phyloP scores from a whole-genome alignment of 106 monocot species.

The Triglochin maritima region DNA sequence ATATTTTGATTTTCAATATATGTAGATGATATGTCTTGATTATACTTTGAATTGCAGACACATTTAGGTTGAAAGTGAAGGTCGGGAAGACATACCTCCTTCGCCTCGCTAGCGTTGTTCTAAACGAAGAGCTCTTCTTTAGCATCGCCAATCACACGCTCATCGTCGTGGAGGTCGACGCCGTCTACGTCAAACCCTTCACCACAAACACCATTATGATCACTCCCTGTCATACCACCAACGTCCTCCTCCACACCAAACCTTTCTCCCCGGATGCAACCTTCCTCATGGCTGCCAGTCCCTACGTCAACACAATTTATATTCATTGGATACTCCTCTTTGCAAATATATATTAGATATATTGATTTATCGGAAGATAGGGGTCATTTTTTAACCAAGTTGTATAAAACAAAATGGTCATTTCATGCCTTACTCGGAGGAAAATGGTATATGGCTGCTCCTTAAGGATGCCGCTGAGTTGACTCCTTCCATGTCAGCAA shows the following conservation, averaged over 20 bases:
- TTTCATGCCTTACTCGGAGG: no score
- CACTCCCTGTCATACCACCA: conserved; percentile 7
- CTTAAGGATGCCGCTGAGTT: no score
- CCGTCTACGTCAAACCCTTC: conserved; percentile 1
- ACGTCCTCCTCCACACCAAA: conserved; percentile 4
- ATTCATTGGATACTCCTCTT: no score
- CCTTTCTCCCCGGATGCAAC: conserved; percentile 7
- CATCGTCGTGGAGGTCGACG: conserved; percentile 9
- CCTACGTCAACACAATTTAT: conserved; percentile 17
- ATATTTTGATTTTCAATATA: no score
- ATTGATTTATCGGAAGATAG: no score
- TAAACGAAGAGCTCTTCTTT: conserved; percentile 10
- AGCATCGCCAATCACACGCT: background rate
- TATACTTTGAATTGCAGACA: no score
- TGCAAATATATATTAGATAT: no score
- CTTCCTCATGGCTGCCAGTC: conserved; percentile 24
- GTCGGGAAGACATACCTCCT: conserved; percentile 4
- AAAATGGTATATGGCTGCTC: no score
- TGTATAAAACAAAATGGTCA: no score
- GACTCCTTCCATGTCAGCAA: no score
- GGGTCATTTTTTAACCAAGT: no score
- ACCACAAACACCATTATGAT: background rate
- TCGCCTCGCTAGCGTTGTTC: conserved; percentile 6
- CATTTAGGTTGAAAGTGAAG: conserved; percentile 5
- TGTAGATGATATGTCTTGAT: no score